Evolutionary conservation across 2,329 filamentous ascomycete genomes (phyloP), one percentile per base, ranked within the genome.

Genomic region (Biscogniauxia mediterranea): DNA sequence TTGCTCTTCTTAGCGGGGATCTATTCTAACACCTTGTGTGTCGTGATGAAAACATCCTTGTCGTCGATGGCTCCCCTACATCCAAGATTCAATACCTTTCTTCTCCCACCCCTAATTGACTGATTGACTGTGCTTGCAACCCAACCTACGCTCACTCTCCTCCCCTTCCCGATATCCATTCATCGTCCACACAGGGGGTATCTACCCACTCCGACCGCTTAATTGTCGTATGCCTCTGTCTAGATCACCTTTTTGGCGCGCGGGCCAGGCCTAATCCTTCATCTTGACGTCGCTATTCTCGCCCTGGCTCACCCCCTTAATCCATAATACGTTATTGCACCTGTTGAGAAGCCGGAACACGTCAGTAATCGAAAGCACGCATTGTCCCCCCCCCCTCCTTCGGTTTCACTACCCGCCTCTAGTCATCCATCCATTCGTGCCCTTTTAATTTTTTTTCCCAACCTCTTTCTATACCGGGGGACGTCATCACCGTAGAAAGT

Each of bases 241-340:
- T 25, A 38, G 28, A n/a, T 11, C 26, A 28, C n/a, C 59, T 19
- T 23, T 32, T 2, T 32, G 11, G 28, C 28, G 11, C 11, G 28
- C 28, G 28, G 38, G 17, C 13, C 38, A n/a, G 38, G 13, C 46
- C 51, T 71, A 85, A 63, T 77, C 85, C 19, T 84, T 81, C 84
- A 89, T 88, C 66, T 81, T 83, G n/a, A 80, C 80, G 66, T 87
- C 85, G 51, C 76, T 80, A 25, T 79, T 76, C 58, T 81, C 79
- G 61, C 78, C 80, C 61, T 80, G 74, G 60, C 83, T 82, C 55
- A 84, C 85, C 57, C 81, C 81, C 66, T 85, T 83, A 69, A 98
- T 94, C 90, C 92, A 98, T 54, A 98, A 83, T n/a, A 98, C 94
- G 74, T 98, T 98, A 80, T 98, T 98, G 80, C 93, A 96, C 74